A percentile compares a stretch with the other conserved stretches of the same genome.
Conservation (phyloP, 257 asterid genomes). For the Plantago major region DNA sequence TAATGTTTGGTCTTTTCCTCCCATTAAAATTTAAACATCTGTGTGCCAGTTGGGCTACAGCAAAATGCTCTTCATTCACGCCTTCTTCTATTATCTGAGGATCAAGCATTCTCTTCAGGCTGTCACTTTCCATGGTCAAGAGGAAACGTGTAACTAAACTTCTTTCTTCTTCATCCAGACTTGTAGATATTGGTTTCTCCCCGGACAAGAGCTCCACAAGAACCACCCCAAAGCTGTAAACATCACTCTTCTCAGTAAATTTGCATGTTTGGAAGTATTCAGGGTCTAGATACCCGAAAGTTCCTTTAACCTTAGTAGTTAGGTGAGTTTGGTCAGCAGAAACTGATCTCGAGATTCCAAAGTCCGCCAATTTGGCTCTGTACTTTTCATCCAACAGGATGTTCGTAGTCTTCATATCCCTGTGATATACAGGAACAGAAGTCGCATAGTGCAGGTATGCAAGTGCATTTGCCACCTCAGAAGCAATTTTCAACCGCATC, state of each 20-base stretch:
- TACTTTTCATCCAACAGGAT: constrained; percentile 10
- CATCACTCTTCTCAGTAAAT: constrained; percentile 12
- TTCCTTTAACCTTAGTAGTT: constrained; percentile 14
- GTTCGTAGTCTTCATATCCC: constrained; percentile 14
- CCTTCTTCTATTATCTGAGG: background rate
- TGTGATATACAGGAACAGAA: constrained; percentile 12
- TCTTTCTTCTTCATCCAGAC: background rate
- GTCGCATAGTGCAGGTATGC: constrained; percentile 4
- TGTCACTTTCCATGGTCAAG: background rate
- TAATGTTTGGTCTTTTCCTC: constrained; percentile 8
- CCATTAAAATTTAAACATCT: constrained; percentile 11
- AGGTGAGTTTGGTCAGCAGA: constrained; percentile 13
- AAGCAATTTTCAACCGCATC: constrained; percentile 13
- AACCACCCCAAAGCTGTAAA: constrained; percentile 13
- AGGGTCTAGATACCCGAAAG: constrained; percentile 12
- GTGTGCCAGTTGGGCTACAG: constrained; percentile 4
- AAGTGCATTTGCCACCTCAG: constrained; percentile 12
- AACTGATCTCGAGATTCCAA: constrained; percentile 10
- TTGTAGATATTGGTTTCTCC: constrained; percentile 11
- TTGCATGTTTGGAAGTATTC: constrained; percentile 12
- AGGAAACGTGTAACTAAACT: constrained; percentile 14
- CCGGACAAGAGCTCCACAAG: constrained; percentile 16
- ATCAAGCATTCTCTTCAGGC: constrained; percentile 4
- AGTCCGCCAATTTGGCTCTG: constrained; percentile 10
- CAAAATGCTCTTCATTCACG: background rate